Evolutionary conservation across 192 early-diverging fungal species (phyloP), one percentile per base, ranked within the genome.

Genomic region (Mortierella alpina): DNA sequence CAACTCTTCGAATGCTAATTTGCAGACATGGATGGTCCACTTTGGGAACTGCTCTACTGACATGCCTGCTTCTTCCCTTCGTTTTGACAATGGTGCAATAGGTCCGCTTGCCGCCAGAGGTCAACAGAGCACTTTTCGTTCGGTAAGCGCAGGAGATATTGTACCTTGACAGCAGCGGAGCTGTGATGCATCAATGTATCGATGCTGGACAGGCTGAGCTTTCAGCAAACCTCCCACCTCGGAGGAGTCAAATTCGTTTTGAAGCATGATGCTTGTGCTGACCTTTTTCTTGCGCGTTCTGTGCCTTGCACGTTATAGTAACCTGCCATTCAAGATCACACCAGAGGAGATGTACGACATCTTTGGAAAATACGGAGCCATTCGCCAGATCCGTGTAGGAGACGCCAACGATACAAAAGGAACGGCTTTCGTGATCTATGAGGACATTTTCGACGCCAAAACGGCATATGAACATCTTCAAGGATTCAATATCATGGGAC

Each of bases 381-480:
- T 97, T 64, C 88, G 98, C 58, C 98, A 99, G 87, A 96, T 99
- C 47, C 87, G 96, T 77, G 77, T 80, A 55, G 96, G 98, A 2
- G 94, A 87, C 45, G 92, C 90, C 9, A 87, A 85, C 42, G 96
- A 97, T 70, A 98, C 98, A 7, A 89, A 90, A 58, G 98, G 98
- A 54, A 96, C 96, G 15, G 98, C 96, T 14, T 99, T 94, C 85
- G 98, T 99, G 20, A 93, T 99, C 2, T 99, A 97, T 70, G 97
- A 99, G 72, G 98, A 99, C 70, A 97, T 99, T 8, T 96, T 94
- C 75, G 98, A 99, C 69, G 96, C 96, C 41, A 99, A 99, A 83
- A 92, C 93, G 17, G 98, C 98, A 0, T 97, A 96, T 77, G 96
- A 98, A 63, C 96, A 98, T 79, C 76, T 99, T 17, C 92, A 92